Base-by-base conservation (phyloP, 371 early-diverging fungal species). In the Mortierella sp. region DNA sequence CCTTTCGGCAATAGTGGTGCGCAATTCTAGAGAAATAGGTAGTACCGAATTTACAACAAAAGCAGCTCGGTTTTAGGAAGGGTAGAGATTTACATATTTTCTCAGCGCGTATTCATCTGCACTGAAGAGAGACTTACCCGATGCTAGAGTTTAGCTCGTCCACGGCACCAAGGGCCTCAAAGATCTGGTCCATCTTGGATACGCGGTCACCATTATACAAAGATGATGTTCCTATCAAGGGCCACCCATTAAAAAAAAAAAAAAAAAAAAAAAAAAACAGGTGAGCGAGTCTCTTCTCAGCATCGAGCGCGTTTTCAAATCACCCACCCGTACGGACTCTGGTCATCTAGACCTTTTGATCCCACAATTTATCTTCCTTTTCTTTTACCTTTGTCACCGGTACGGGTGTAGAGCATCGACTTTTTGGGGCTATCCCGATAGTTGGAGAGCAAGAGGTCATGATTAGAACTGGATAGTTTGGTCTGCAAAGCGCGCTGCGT, bases 131-230 rank as follows among this genome's bases (percentile, higher is more conserved):
- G 14, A 57, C 63, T 60, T 72, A 87, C 84, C 92, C 92, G 21
- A 92, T 77, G 30, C 75, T 69, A 15, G 89, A 89, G 59, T 85
- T 87, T 66, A 95, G 84, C 75, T 94, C 94, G 75, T 95, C 95
- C 12, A 89, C 88, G 11, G 91, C 86, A 65, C 98, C 98, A 21
- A 98, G 89, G 1, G 97, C 95, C 63, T 96, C 96, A 83, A 98
- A 98, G 21, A 96, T 89, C 18, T 80, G 82, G 70, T 97, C 97
- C 67, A 93, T 89, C 82, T 98, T 98, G 57, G 84, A 60, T 21
- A 95, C 87, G 18, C 97, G 88, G 75, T 97, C 95, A 25, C 98
- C 98, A 37, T 93, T 96, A 82, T 89, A 98, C 50, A 98, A 86
- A 0, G 96, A 84, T 0, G 97, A 95, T 1, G 93, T 92, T 60